Evolutionary conservation across 768 basidiomycete species (phyloP).

Genomic region (Boletus vinaceobasis): DNA sequence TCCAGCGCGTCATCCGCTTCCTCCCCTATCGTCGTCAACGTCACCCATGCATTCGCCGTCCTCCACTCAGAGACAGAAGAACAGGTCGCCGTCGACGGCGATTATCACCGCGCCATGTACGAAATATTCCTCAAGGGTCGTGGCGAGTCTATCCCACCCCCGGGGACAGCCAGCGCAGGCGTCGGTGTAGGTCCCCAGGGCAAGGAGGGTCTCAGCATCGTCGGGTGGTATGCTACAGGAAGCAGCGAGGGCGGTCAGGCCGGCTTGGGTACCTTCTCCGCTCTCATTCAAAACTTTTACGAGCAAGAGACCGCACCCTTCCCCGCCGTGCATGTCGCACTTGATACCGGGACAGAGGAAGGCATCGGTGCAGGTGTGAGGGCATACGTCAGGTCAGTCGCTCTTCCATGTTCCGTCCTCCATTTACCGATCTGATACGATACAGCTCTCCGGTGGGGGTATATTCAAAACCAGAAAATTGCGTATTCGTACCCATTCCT

Average conservation of each 20-base stretch:
- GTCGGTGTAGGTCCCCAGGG: constrained; percentile 20
- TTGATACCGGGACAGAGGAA: constrained; percentile 78
- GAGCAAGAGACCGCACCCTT: constrained; percentile 86
- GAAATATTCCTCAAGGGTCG: constrained; percentile 67
- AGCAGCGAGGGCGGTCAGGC: constrained; percentile 45
- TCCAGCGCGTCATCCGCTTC: constrained; percentile 31
- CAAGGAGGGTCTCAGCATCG: constrained; percentile 77
- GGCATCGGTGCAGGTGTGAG: constrained; percentile 69
- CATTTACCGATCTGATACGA: constrained; percentile 3
- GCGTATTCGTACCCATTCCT: constrained; percentile 91
- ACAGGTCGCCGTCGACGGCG: constrained; percentile 95
- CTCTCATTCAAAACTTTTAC: constrained; percentile 97
- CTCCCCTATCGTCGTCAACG: constrained; percentile 46
- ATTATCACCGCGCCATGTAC: constrained; percentile 91
- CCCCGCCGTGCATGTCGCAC: constrained; percentile 85
- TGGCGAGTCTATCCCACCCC: constrained; percentile 45
- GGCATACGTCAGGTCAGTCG: constrained; percentile 76
- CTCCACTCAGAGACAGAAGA: constrained; percentile 90
- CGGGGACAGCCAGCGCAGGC: constrained; percentile 13
- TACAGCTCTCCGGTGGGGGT: constrained; percentile 83
- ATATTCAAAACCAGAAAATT: constrained; percentile 88
- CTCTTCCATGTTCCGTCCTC: constrained; percentile 1
- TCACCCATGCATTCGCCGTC: constrained; percentile 86
- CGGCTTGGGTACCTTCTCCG: constrained; percentile 85
- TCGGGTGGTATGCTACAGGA: constrained; percentile 89